Percentiles rank a stretch among this genome's conserved stretches.
Conservation (phyloP, 441 rosid species). For the Euphorbia schlechtendalii region DNA sequence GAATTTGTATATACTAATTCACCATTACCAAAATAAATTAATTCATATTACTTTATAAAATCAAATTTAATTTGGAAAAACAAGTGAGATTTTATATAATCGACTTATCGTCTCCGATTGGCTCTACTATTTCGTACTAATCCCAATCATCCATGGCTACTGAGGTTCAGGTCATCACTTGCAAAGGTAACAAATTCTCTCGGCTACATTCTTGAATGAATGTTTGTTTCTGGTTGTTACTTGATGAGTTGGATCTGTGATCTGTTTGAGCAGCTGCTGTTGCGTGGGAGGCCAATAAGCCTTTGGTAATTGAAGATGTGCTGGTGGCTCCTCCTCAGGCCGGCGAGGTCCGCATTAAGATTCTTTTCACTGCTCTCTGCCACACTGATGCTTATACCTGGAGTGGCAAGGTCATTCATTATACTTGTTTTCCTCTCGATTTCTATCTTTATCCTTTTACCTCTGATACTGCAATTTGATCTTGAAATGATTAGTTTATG, state of each 20-base stretch:
- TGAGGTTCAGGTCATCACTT: slow-evolving; percentile 76
- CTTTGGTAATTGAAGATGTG: slow-evolving; percentile 74
- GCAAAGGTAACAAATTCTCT: slow-evolving; percentile 53
- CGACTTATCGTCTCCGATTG: no score
- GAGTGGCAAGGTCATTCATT: slow-evolving; percentile 89
- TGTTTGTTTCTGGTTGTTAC: background rate
- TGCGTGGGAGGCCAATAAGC: slow-evolving; percentile 84
- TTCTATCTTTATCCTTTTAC: no score
- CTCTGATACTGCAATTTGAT: background rate
- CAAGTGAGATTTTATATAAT: no score
- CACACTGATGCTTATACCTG: slow-evolving; percentile 98
- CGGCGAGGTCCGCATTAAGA: slow-evolving; percentile 86
- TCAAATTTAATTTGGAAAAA: no score
- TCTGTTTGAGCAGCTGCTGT: slow-evolving; percentile 64
- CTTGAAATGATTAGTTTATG: background rate
- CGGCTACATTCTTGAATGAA: background rate
- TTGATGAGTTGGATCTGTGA: slow-evolving; percentile 12
- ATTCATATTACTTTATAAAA: no score
- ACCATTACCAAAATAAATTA: no score
- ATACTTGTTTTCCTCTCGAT: no score
- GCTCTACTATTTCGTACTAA: no score
- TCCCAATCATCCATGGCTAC: slow-evolving; percentile 67
- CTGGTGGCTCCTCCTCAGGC: slow-evolving; percentile 93
- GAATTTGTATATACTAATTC: no score
- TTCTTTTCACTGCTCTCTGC: slow-evolving; percentile 83